These are phyloP conservation scores for Venturia aucupariae DNA, from an alignment of 2,329 filamentous ascomycete species.

Conservation along the genomic window DNA sequence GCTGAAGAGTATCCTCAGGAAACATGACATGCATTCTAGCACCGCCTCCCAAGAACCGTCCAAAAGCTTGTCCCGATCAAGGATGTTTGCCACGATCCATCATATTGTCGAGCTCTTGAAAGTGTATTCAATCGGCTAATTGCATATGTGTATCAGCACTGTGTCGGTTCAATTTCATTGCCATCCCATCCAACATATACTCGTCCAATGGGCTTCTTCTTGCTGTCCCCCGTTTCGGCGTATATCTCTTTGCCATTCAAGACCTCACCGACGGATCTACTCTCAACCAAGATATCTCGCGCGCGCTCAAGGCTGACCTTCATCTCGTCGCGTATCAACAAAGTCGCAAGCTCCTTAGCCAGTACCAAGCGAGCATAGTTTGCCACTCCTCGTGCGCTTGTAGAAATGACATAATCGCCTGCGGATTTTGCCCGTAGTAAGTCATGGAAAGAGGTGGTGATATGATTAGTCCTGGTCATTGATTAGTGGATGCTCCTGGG, in stretches of 20 bases:
- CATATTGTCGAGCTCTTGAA: neutral
- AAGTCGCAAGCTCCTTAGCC: constrained; percentile 58
- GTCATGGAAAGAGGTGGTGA: constrained; percentile 22
- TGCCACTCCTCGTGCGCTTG: constrained; percentile 19
- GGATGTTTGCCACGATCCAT: neutral
- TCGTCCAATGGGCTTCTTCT: neutral
- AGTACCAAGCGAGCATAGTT: constrained; percentile 42
- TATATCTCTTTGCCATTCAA: constrained; percentile 36
- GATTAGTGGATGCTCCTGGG: neutral
- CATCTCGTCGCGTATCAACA: constrained; percentile 53
- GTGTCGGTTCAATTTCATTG: neutral
- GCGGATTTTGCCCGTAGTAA: constrained; percentile 21
- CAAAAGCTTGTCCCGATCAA: no score
- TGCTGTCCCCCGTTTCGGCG: neutral
- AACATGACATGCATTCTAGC: no score
- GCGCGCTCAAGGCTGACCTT: constrained; percentile 35
- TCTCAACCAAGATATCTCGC: constrained; percentile 53
- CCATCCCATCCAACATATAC: neutral
- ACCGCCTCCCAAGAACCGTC: no score
- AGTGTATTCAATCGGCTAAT: neutral
- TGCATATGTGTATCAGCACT: neutral
- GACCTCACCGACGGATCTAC: constrained; percentile 57
- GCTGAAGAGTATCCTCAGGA: no score
- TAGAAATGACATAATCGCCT: constrained; percentile 25
- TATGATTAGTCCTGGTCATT: constrained; percentile 10